Base-by-base conservation (phyloP, 179 eudicot species). In the Camellia oleifera region DNA sequence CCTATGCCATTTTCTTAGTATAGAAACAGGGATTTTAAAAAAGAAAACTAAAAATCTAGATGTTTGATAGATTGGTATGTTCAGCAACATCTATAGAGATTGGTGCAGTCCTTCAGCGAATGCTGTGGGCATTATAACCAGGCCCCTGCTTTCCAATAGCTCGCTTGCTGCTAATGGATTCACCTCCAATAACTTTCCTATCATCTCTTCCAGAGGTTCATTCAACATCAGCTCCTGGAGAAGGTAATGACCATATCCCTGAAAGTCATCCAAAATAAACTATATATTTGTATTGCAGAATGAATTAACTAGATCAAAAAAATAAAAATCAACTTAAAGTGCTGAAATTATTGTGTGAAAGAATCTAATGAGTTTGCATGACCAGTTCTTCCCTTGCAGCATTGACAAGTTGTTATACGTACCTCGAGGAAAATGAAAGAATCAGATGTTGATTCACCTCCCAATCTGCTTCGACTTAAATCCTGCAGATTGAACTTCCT, bases 171-270 rank as follows among this genome's bases (percentile, higher is more conserved):
- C 85, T 18, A 79, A 64, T 40, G 87, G 86, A 77, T 84, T 78
- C 52, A 45, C 62, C 72, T 86, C 82, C 77, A 88, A 7, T 48
- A 88, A 65, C 83, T 77, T 84, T 7, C 86, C 90, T 50, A 86
- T 57, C 77, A 62, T 79, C 76, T 86, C 88, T 84, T 88, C 86
- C 71, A 83, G 72, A 77, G 88, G 88, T 66, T 82, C 83, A 58
- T 53, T 77, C 66, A 56, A 52, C 74, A 82, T 73, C 80, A 77
- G 69, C 4, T 84, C 89, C 50, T 75, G 53, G 63, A 84, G 70
- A 63, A 80, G 50, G 81, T 84, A 86, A 82, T 86, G 89, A 26
- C 85, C 89, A 70, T 82, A 81, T 45, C 87, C 89, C 89, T 86
- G 81, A 44, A 32, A 72, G 52, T 54, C 4, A 15, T 62, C 54